phyloP scores from a whole-genome alignment of 768 basidiomycete species.

The Serendipita indica region DNA sequence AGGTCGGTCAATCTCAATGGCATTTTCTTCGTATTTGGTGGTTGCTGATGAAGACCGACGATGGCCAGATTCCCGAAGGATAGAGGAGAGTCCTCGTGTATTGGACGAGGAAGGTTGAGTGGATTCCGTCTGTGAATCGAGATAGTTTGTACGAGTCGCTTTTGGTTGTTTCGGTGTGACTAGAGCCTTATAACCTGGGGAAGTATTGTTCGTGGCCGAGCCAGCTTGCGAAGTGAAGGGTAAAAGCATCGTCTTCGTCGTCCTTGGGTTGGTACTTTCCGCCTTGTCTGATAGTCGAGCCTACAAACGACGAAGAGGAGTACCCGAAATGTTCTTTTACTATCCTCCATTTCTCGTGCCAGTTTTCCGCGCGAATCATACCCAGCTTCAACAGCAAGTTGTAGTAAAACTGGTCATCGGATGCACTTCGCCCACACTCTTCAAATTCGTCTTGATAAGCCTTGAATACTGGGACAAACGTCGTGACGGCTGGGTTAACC shows the following conservation, averaged over 20 bases:
- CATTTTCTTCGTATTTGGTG: conserved; percentile 35
- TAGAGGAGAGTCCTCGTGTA: not conserved
- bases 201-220: too few relatives aligned
- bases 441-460: conserved; percentile 68
- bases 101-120: conserved; percentile 4
- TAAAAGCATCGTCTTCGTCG: conserved; percentile 28
- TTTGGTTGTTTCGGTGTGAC: too few relatives aligned
- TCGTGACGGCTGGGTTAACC: conserved; percentile 51
- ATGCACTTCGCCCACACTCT: conserved; percentile 59
- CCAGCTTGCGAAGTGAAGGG: conserved; percentile 32
- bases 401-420: conserved; percentile 66
- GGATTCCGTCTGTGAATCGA: not conserved
- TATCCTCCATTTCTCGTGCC: conserved; percentile 67
- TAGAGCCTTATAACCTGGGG: too few relatives aligned
- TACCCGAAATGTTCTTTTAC: conserved; percentile 46
- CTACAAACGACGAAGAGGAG: conserved; percentile 15
- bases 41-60: conserved; percentile 17
- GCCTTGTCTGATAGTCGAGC: conserved; percentile 14
- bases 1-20: conserved; percentile 18
- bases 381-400: conserved; percentile 70
- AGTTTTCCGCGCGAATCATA: conserved; percentile 62
- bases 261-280: conserved; percentile 9
- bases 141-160: conserved; percentile 1
- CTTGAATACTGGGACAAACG: conserved; percentile 69
- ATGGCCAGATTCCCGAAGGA: conserved; percentile 13